Conservation (phyloP, 306 rosid genomes). For the Vigna unguiculata region DNA sequence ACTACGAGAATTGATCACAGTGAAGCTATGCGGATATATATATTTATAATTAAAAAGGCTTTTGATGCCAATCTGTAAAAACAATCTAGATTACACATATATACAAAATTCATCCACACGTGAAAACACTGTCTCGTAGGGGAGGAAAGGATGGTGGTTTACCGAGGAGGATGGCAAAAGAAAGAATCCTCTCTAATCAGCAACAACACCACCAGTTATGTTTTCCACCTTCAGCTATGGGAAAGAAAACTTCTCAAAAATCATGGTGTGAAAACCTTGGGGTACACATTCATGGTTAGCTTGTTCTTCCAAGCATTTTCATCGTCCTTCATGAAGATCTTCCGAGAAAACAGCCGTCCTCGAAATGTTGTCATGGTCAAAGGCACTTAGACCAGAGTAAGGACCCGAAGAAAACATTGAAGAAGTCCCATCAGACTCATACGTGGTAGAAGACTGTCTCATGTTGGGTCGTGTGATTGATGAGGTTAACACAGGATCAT, state of each 20-base stretch:
- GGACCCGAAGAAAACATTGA: slow-evolving; percentile 97
- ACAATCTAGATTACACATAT: slow-evolving; percentile 48
- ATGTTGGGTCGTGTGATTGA: slow-evolving; percentile 73
- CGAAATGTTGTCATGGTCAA: slow-evolving; percentile 80
- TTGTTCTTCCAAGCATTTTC: slow-evolving; percentile 40
- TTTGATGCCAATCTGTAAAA: slow-evolving; percentile 36
- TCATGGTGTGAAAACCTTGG: slow-evolving; percentile 31
- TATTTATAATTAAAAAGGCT: slow-evolving; percentile 15
- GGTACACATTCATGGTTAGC: slow-evolving; percentile 10
- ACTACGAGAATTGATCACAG: no score
- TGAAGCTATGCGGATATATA: background rate
- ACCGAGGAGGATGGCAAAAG: slow-evolving; percentile 20
- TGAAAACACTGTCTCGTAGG: slow-evolving; percentile 45
- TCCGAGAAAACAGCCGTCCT: slow-evolving; percentile 90
- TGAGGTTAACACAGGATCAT: slow-evolving; percentile 61
- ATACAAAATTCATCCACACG: slow-evolving; percentile 63
- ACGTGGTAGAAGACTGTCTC: slow-evolving; percentile 85
- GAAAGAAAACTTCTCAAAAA: slow-evolving; percentile 28
- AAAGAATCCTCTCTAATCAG: slow-evolving; percentile 38
- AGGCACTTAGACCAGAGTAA: slow-evolving; percentile 83
- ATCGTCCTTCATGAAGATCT: slow-evolving; percentile 99
- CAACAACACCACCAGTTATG: slow-evolving; percentile 33
- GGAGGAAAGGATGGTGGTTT: slow-evolving; percentile 10
- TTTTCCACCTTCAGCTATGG: slow-evolving; percentile 38
- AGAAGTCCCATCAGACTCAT: slow-evolving; percentile 91